Evolutionary conservation across 129 eudicot species (phyloP).

Genomic region (Artemisia argyi): DNA sequence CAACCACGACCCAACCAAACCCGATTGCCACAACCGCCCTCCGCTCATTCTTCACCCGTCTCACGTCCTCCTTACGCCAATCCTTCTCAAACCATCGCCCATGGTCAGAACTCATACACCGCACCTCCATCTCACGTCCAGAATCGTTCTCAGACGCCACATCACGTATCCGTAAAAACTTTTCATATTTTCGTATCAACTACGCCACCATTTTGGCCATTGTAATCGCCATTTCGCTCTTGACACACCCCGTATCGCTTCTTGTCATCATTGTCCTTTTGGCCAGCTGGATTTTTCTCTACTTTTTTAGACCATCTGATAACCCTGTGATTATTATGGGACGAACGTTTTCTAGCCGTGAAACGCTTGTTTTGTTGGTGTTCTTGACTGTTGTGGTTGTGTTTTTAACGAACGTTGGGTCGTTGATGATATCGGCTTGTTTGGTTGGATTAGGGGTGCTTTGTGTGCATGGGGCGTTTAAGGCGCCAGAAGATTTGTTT

Average conservation of each 20-base stretch:
- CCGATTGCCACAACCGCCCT: constrained; percentile 59
- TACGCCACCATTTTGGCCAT: constrained; percentile 53
- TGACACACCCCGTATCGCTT: constrained; percentile 82
- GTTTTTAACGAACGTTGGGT: constrained; percentile 71
- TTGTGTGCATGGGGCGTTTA: constrained; percentile 71
- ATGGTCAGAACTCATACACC: constrained; percentile 76
- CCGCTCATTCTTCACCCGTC: constrained; percentile 60
- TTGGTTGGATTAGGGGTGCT: constrained; percentile 61
- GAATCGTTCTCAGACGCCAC: constrained; percentile 70
- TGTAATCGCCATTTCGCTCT: constrained; percentile 66
- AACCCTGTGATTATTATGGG: constrained; percentile 58
- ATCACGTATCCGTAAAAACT: constrained; percentile 77
- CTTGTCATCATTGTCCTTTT: constrained; percentile 60
- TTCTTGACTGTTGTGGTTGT: constrained; percentile 63
- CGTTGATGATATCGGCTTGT: constrained; percentile 62
- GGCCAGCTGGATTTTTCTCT: constrained; percentile 72
- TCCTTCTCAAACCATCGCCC: constrained; percentile 84
- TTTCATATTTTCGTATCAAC: constrained; percentile 76
- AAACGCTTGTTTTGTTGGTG: constrained; percentile 53
- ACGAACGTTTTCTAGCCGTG: constrained; percentile 64
- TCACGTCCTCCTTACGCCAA: constrained; percentile 61
- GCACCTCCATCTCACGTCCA: constrained; percentile 73
- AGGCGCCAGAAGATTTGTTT: constrained; percentile 74
- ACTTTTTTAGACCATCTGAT: constrained; percentile 67
- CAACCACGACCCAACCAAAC: constrained; percentile 33